phyloP scores from a whole-genome alignment of 129 eudicot species.

The Flaveria linearis region DNA sequence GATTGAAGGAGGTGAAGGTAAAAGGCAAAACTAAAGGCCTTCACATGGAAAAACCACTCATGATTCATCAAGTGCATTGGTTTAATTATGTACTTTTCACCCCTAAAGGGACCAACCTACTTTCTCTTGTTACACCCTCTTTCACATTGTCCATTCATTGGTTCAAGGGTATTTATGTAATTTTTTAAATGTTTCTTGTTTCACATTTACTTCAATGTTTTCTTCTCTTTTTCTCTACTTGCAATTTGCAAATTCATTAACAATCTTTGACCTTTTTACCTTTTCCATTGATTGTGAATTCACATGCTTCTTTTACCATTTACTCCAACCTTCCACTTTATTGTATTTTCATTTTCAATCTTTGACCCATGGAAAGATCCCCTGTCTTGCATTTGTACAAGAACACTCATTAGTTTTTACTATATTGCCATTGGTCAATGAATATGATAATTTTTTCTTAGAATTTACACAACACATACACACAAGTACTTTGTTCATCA shows the following conservation, averaged over 20 bases:
- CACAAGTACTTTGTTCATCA: neutral
- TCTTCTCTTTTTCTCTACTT: neutral
- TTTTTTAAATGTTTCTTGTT: neutral
- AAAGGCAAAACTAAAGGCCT: constrained; percentile 34
- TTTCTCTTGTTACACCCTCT: constrained; percentile 26
- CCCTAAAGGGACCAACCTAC: constrained; percentile 28
- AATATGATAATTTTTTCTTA: neutral
- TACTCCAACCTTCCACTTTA: neutral
- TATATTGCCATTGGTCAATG: constrained; percentile 3
- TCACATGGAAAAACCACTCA: constrained; percentile 54
- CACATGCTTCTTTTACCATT: neutral
- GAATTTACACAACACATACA: neutral
- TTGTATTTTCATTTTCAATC: constrained; percentile 6
- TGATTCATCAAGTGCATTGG: constrained; percentile 42
- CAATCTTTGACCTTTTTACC: constrained; percentile 30
- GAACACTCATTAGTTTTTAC: constrained; percentile 2
- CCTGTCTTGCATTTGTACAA: constrained; percentile 1
- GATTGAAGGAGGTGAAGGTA: constrained; percentile 34
- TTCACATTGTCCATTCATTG: constrained; percentile 5
- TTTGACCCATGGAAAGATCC: constrained; percentile 27
- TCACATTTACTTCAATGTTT: constrained; percentile 20
- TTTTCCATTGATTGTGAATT: constrained; percentile 17
- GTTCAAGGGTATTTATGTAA: constrained; percentile 21
- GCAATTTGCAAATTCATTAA: constrained; percentile 10
- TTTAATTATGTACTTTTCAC: constrained; percentile 24